Conservation (phyloP, 306 rosid genomes). For the Sphenostylis stenocarpa region DNA sequence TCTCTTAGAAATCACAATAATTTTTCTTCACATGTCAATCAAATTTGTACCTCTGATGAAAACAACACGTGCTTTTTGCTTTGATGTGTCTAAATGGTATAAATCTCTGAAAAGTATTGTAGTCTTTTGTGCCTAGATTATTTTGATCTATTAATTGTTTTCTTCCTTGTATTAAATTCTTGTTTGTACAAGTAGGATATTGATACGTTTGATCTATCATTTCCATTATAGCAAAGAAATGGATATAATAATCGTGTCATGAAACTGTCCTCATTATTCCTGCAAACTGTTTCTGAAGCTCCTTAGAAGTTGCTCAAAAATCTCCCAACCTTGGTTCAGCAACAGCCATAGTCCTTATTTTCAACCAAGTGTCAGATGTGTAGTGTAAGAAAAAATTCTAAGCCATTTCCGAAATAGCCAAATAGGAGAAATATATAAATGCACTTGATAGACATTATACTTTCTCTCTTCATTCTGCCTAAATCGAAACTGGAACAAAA, state of each 20-base stretch:
- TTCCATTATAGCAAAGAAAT: neutral
- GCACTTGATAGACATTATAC: neutral
- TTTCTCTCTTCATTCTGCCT: slow-evolving; percentile 3
- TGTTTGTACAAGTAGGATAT: neutral
- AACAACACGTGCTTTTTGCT: neutral
- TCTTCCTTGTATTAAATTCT: neutral
- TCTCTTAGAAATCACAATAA: neutral
- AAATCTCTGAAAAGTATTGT: neutral
- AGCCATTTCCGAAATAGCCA: neutral
- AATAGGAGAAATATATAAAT: neutral
- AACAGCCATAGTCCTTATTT: neutral
- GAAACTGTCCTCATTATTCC: neutral
- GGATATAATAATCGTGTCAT: neutral
- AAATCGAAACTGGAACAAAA: neutral
- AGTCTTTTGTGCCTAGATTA: neutral
- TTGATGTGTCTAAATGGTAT: neutral
- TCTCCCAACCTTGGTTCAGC: neutral
- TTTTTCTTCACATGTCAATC: neutral
- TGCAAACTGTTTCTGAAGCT: neutral
- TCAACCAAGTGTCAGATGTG: neutral
- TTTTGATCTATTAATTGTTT: neutral
- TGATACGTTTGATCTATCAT: neutral
- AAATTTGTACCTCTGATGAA: slow-evolving; percentile 13
- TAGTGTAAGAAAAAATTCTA: neutral
- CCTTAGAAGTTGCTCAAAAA: neutral